These are phyloP conservation scores for Pulveroboletus sp. DNA, from an alignment of 768 basidiomycete species.

Conservation along the genomic window DNA sequence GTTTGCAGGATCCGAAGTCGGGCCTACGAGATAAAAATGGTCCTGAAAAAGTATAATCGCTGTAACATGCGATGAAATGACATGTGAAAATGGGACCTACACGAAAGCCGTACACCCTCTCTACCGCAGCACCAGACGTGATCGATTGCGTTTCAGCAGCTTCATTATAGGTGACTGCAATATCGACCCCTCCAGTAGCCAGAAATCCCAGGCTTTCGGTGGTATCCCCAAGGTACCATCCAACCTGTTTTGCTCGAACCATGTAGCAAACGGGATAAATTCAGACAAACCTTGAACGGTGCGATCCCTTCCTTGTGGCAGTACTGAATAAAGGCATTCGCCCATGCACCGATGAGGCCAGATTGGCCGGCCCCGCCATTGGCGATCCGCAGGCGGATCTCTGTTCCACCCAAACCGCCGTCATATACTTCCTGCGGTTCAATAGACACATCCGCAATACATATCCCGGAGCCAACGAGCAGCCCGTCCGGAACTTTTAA, in stretches of 20 bases:
- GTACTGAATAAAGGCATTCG: slow-evolving; percentile 43
- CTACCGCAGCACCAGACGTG: slow-evolving; percentile 29
- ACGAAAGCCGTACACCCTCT: slow-evolving; percentile 43
- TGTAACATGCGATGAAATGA: neutral
- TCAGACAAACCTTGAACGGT: slow-evolving; percentile 29
- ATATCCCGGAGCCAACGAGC: slow-evolving; percentile 3
- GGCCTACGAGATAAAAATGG: slow-evolving; percentile 52
- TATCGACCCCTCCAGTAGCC: slow-evolving; percentile 41
- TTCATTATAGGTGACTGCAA: slow-evolving; percentile 52
- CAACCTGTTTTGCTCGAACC: slow-evolving; percentile 36
- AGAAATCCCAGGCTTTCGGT: slow-evolving; percentile 47
- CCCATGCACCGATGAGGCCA: slow-evolving; percentile 47
- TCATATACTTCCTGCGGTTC: slow-evolving; percentile 35
- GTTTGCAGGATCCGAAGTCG: slow-evolving; percentile 43
- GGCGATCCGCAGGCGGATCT: slow-evolving; percentile 43
- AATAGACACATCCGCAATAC: slow-evolving; percentile 3
- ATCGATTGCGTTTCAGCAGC: slow-evolving; percentile 45
- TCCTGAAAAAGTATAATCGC: slow-evolving; percentile 32
- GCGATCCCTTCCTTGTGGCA: slow-evolving; percentile 13
- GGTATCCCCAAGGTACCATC: slow-evolving; percentile 57
- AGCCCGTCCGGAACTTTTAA: slow-evolving; percentile 1
- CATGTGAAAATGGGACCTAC: slow-evolving; percentile 26
- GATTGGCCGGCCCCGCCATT: slow-evolving; percentile 54
- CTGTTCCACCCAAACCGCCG: slow-evolving; percentile 34
- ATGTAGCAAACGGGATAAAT: slow-evolving; percentile 20